Evolutionary conservation across 140 eudicot genomes (phyloP), one percentile per base, ranked within the genome.

Genomic region (Cichorium intybus): DNA sequence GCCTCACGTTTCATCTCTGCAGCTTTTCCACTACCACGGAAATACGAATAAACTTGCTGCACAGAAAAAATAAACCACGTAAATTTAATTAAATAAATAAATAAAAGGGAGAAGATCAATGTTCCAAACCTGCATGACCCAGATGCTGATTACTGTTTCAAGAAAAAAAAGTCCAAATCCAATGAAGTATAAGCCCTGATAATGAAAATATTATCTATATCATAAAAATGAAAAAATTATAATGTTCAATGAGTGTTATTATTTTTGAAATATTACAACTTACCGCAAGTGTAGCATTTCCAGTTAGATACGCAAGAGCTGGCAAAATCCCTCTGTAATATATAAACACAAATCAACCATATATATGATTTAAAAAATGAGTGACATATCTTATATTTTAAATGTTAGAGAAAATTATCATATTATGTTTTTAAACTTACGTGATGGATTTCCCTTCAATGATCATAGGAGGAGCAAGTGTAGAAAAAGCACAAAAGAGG

Each of bases 21-120:
- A 21, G 93, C 89, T 72, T 81, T 84, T 7, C 95, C 97, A 46
- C 95, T 90, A 23, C 97, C 95, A 46, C 97, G 88, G 81, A 90
- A 90, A 71, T 90, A 90, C 76, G 80, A 73, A 71, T 90, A 90
- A 24, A 90, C 90, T 87, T 89, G 93, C 95, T 89, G 87, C 87
- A 79, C 2, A 63, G 48, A 43, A 64, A 72, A 48, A 56, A 54
- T 39, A 57, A 27, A 61, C 57, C 31, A 52, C 31, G n/a, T 18
- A n/a, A 11, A 41, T 11, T 43, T 18, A 35, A 35, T 8, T 35
- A 8, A 8, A 10, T 1, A 7, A 5, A 4, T 4, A 24, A 28
- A 18, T 8, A 16, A 8, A 53, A 34, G 23, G n/a, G 10, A 54
- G 7, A n/a, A 21, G 16, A 64, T 16, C 27, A 17, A 2, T 15